Conservation (phyloP, 2,329 filamentous ascomycete species). For the Pezicula neosporulosa region DNA sequence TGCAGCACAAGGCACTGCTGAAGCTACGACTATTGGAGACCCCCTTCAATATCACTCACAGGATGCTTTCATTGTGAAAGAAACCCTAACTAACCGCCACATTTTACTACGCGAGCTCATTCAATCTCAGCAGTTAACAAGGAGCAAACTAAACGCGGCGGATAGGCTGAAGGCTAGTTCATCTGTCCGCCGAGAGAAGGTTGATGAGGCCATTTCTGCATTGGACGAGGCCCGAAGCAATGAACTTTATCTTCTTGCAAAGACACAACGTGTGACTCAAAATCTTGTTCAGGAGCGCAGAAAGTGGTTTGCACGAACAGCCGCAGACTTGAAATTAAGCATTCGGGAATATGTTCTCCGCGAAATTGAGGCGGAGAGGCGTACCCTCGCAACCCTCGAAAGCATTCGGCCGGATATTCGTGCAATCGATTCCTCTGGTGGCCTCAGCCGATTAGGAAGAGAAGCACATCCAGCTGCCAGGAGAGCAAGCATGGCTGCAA, state of each 20-base stretch:
- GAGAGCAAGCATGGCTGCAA: conserved; percentile 74
- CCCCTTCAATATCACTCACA: conserved; percentile 92
- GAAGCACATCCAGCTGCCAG: conserved; percentile 76
- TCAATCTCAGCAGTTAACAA: conserved; percentile 82
- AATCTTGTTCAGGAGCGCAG: conserved; percentile 87
- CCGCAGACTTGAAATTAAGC: conserved; percentile 76
- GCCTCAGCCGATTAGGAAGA: conserved; percentile 82
- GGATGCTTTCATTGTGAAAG: conserved; percentile 96
- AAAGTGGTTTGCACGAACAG: conserved; percentile 85
- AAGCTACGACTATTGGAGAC: conserved; percentile 91
- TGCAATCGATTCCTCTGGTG: conserved; percentile 86
- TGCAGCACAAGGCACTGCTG: conserved; percentile 91
- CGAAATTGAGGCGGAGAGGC: conserved; percentile 91
- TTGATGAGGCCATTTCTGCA: conserved; percentile 91
- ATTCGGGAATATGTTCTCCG: conserved; percentile 91
- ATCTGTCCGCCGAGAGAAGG: conserved; percentile 88
- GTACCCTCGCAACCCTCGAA: conserved; percentile 89
- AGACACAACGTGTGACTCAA: conserved; percentile 83
- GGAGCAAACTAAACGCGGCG: conserved; percentile 78
- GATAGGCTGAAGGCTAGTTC: conserved; percentile 85
- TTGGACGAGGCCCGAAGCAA: conserved; percentile 83
- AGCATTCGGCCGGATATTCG: conserved; percentile 90
- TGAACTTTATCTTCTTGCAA: conserved; percentile 78
- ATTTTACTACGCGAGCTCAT: conserved; percentile 91
- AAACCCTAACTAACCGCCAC: conserved; percentile 95